Base-by-base conservation (phyloP, 73 alveolate genomes). In the Paramecium sexaurelia region DNA sequence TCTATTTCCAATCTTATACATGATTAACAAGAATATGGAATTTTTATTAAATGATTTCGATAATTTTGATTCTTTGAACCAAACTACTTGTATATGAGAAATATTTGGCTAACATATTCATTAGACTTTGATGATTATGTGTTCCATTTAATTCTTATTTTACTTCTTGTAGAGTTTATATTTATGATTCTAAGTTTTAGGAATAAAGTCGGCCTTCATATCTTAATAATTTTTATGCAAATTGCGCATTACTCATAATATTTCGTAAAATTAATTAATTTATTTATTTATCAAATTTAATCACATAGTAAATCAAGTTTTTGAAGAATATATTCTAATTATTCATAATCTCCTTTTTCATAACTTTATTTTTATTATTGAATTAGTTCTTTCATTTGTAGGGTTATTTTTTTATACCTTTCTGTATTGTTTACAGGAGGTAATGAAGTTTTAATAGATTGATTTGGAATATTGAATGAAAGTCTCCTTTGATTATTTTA, bases 181-280 rank as follows among this genome's bases (percentile, higher is more conserved):
- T 27, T 71, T 71, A 11, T 33, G 17, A 33, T 20, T 32, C 55
- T 15, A 40, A 20, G 11, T 29, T 27, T 17, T 8, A n/a, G 9
- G 86, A 71, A 71, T 71, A 71, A 7, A 71, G 86, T 71, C 56
- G 13, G 19, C 86, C 56, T 37, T 71, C 86, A 71, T 27, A 71
- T 35, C 32, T 35, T 8, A 71, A 40, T 20, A 71, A 35, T 35
- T 71, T 35, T 71, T 71, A 35, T 33, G 55, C 57, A 71, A 37
- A 37, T 37, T 71, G 35, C 15, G 56, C 55, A 71, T 71, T 71
- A 71, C 26, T 71, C 67, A 51, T 51, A 17, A 6, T 51, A 4
- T 47, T 51, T 51, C 17, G 32, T 51, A 17, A 51, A 51, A 51
- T 51, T 51, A 51, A 20, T 71, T 71, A 33, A 71, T 13, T 33